Conservation (phyloP, 2,329 filamentous ascomycete genomes). For the Neospermospora avenae region DNA sequence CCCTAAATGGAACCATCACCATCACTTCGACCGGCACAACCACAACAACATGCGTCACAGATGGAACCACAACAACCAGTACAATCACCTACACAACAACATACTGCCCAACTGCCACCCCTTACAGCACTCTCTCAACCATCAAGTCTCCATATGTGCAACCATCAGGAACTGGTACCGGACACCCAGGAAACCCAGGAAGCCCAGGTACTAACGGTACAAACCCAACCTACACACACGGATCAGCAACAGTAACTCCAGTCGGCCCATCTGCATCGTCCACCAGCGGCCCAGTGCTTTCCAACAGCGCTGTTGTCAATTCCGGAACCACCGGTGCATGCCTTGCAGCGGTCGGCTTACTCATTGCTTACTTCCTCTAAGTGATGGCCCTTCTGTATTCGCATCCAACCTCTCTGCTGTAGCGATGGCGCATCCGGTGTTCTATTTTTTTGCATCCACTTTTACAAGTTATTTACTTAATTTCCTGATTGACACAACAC, state of each 20-base stretch:
- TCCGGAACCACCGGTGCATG: conserved; percentile 29
- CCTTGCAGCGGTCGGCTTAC: conserved; percentile 30
- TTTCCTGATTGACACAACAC: background rate
- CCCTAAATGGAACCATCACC: conserved; percentile 20
- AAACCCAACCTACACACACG: background rate
- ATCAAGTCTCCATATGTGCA: conserved; percentile 3
- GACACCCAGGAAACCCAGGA: too few relatives aligned
- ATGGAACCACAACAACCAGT: conserved; percentile 17
- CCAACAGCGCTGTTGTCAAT: conserved; percentile 11
- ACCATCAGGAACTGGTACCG: background rate
- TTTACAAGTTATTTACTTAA: background rate
- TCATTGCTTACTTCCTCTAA: conserved; percentile 21
- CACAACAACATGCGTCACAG: conserved; percentile 20
- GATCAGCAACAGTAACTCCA: conserved; percentile 13
- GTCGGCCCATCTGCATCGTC: conserved; percentile 12
- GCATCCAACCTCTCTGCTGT: background rate
- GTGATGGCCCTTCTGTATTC: conserved; percentile 1
- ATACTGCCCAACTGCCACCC: conserved; percentile 9
- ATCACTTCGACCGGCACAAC: conserved; percentile 22
- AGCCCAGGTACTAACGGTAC: background rate
- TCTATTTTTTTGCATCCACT: background rate
- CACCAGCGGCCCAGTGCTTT: conserved; percentile 4
- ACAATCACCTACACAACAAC: conserved; percentile 19
- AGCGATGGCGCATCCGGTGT: conserved; percentile 11
- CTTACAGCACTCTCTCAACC: conserved; percentile 16